Evolutionary conservation across 2,329 filamentous ascomycete genomes (phyloP), one percentile per base, ranked within the genome.

Genomic region (Pestalotiopsis fici): DNA sequence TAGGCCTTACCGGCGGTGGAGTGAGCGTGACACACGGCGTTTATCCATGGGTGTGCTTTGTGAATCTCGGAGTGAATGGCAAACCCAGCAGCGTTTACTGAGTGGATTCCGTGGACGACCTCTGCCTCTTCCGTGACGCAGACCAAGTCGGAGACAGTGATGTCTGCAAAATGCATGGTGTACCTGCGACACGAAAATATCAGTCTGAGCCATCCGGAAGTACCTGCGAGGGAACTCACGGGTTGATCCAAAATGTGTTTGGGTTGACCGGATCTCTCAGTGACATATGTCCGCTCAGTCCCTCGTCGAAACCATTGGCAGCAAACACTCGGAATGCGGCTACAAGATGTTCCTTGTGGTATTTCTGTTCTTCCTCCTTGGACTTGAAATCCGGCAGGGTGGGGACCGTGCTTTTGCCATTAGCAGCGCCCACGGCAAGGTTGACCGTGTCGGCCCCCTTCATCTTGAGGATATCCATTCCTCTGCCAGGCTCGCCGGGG

Each of bases 191-290:
- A 3, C 39, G 39, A 21, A 23, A 0, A 67, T 67, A 37, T 50
- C 18, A 50, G n/a, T 18, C 7, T 7, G n/a, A 7, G 3, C n/a
- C 18, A 23, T 23, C 43, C 3, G 9, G 18, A 9, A 21, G 3
- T 21, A 21, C 5, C 9, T 3, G n/a, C 18, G 18, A 50, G 3
- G 15, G 4, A 3, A 50, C 43, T 50, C 43, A 50, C 43, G 88
- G 88, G 73, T 91, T 91, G 61, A 89, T 91, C 89, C 90, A 91
- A 75, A 91, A 90, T 0, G 83, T 84, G 68, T 86, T 78, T 0
- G 82, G 80, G 69, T 86, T 79, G 70, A 90, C 86, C 0, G 89
- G 88, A 72, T 91, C 90, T 59, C 65, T 35, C 56, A 69, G 56
- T 37, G 66, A 68, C 55, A 90, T 90, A 74, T 90, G 88, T 0